A percentile compares a stretch with the other conserved stretches of the same genome.
Conservation (phyloP, 352 stramenopile genomes). For the Pythium folliculosum region DNA sequence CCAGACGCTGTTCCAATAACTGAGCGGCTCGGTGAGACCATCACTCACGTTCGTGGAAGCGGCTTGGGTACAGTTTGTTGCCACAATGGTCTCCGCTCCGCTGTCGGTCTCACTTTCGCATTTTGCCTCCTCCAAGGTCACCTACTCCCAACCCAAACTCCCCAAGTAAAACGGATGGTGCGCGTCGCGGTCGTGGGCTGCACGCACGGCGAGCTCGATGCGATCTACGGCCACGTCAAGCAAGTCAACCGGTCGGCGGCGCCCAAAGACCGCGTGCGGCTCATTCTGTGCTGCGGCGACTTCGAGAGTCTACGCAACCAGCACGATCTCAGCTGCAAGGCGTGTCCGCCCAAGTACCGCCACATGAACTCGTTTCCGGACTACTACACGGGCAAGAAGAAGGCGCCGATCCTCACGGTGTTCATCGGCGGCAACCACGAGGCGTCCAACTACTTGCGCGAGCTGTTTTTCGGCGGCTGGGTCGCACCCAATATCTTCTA, state of each 20-base stretch:
- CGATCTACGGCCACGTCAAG: slow-evolving; percentile 95
- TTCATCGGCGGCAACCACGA: slow-evolving; percentile 99
- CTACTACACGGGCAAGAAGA: slow-evolving; percentile 94
- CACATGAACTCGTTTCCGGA: slow-evolving; percentile 90
- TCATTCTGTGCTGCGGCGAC: slow-evolving; percentile 96
- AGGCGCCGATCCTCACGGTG: slow-evolving; percentile 93
- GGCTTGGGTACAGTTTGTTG: slow-evolving; percentile 9
- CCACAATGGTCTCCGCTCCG: background rate
- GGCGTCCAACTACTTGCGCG: slow-evolving; percentile 95
- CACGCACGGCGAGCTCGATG: slow-evolving; percentile 97
- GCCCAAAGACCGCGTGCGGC: slow-evolving; percentile 62
- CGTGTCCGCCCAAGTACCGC: slow-evolving; percentile 96
- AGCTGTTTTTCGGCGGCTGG: slow-evolving; percentile 97
- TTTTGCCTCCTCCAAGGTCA: too few relatives aligned
- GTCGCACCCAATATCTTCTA: slow-evolving; percentile 99
- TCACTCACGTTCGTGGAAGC: background rate
- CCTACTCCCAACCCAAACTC: background rate
- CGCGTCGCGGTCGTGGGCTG: slow-evolving; percentile 96
- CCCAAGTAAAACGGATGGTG: slow-evolving; percentile 25
- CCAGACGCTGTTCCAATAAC: slow-evolving; percentile 21
- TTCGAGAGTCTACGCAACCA: slow-evolving; percentile 12
- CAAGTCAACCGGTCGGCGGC: slow-evolving; percentile 28
- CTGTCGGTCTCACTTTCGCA: background rate
- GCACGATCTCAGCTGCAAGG: slow-evolving; percentile 95
- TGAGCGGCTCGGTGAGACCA: background rate